Base-by-base conservation (phyloP, 2,329 filamentous ascomycete species). In the Calycina herbarum region DNA sequence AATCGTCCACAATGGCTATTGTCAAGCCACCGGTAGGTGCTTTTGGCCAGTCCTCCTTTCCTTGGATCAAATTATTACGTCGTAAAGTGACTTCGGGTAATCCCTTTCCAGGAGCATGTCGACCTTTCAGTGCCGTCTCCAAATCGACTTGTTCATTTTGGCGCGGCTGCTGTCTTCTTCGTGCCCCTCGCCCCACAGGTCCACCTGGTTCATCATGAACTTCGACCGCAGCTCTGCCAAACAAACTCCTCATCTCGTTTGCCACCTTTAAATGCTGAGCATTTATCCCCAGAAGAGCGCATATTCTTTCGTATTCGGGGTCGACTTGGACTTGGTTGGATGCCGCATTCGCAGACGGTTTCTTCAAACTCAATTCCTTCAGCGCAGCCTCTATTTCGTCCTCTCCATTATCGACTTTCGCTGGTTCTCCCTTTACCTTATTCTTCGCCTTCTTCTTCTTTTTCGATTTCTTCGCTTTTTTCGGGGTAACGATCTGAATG, bases 211-310 rank as follows among this genome's bases (percentile, higher is more conserved):
- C 84, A 61, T 85, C 81, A 54, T 79, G 76, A 35, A 79, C 81
- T 71, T 89, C 86, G 11, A 89, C 73, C 27, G 87, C 87, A 31
- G 86, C 68, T 84, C 85, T 69, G 4, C 89, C 89, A 75, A 92
- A 92, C 0, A 92, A 79, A 69, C 84, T 86, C 65, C 87, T 89
- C 93, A 99, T 97, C 80, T 99, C 95, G 73, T 97, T 96, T 42
- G 89, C 83, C 7, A 92, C 92, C 75, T 94, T 94, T 11, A 99
- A 84, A 71, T 93, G 87, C 70, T 91, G 85, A 0, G 89, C 86
- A 71, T 90, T 88, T 61, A 92, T 80, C 2, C 83, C 79, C 0
- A 92, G 79, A 13, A 90, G 77, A 24, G 82, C 79, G 77, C 76
- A 85, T 67, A 81, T 66, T 67, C 81, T 82, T 59, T 84, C 77